phyloP scores from a whole-genome alignment of 306 rosid genomes.

The Prunus kanzakura region DNA sequence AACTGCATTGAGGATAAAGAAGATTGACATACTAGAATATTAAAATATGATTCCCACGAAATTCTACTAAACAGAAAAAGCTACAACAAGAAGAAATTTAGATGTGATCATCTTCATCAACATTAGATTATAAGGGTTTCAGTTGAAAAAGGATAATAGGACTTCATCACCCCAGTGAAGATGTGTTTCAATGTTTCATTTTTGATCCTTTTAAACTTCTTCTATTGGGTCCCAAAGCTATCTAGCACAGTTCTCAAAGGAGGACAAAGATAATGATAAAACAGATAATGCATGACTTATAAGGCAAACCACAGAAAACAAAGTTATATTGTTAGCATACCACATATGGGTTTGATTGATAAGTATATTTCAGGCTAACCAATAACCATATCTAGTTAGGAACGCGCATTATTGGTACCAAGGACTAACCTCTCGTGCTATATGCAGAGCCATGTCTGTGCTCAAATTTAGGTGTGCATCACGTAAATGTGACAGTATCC shows the following conservation, averaged over 20 bases:
- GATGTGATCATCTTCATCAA: not conserved
- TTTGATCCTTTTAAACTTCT: not conserved
- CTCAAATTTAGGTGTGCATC: slow-evolving; percentile 94
- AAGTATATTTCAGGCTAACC: not conserved
- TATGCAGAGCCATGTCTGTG: slow-evolving; percentile 98
- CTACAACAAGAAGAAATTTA: not conserved
- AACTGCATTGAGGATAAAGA: slow-evolving; percentile 51
- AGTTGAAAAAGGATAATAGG: not conserved
- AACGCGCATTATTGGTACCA: slow-evolving; percentile 4
- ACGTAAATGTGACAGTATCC: slow-evolving; percentile 89
- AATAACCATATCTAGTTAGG: not conserved
- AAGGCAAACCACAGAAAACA: not conserved
- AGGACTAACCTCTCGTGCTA: slow-evolving; percentile 75
- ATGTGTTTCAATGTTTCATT: not conserved
- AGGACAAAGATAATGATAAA: not conserved
- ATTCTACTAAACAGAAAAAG: not conserved
- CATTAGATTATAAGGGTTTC: not conserved
- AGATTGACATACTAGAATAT: not conserved
- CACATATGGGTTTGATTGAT: not conserved
- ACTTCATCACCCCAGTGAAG: not conserved
- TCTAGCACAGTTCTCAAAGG: not conserved
- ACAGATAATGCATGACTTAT: not conserved
- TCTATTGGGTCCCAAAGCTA: not conserved
- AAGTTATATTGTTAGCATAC: not conserved
- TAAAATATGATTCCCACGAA: not conserved